phyloP scores from a whole-genome alignment of 768 basidiomycete genomes.

The Tephrocybe sp. region DNA sequence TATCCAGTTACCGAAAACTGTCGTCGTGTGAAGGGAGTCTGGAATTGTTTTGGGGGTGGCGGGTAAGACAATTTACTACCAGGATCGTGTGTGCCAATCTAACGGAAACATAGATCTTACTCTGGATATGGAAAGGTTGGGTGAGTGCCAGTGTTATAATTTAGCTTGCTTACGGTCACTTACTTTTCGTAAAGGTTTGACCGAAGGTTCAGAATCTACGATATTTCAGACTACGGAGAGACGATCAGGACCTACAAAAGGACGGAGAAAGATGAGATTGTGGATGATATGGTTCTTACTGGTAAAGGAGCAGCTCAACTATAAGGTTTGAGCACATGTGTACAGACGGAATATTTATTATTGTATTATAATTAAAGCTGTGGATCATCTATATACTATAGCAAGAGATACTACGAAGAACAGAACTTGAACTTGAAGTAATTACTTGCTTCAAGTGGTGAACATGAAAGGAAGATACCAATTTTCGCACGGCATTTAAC shows the following conservation, averaged over 20 bases:
- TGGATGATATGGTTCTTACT: constrained; percentile 62
- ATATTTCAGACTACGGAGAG: constrained; percentile 88
- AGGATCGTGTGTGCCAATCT: background rate
- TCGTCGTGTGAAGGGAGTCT: constrained; percentile 78
- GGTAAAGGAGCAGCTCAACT: constrained; percentile 45
- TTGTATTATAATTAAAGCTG: constrained; percentile 5
- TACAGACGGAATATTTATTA: background rate
- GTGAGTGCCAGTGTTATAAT: constrained; percentile 36
- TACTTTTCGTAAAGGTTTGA: constrained; percentile 59
- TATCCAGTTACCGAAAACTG: constrained; percentile 83
- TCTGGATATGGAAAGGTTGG: constrained; percentile 80
- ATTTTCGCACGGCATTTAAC: constrained; percentile 14
- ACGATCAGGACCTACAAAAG: constrained; percentile 87
- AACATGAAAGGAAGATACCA: background rate
- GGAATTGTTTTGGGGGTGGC: constrained; percentile 90
- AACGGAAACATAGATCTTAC: constrained; percentile 52
- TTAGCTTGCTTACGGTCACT: constrained; percentile 1
- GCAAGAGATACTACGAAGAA: background rate
- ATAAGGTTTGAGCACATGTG: background rate
- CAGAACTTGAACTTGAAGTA: too few relatives aligned
- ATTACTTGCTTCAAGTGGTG: background rate
- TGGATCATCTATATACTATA: background rate
- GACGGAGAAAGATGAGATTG: constrained; percentile 63
- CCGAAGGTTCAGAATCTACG: constrained; percentile 85
- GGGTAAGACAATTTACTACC: constrained; percentile 43